Percentiles rank a stretch among this genome's conserved stretches.
Evolutionary conservation across 148 eudicot species (phyloP).

Genomic region (Camellia granthamiana): DNA sequence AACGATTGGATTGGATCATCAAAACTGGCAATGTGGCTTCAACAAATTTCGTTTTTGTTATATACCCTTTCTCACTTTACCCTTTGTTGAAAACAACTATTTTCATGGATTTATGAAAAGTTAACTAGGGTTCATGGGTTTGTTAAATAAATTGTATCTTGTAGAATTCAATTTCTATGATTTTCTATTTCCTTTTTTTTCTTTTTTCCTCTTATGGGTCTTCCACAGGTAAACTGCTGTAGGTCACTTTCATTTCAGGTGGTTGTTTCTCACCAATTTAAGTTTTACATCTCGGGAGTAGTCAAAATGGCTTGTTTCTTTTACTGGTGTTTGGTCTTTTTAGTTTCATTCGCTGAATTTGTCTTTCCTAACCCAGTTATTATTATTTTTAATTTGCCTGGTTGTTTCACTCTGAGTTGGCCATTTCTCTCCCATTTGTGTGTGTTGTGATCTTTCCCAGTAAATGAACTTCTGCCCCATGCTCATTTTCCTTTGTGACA

Average conservation of each 20-base stretch:
- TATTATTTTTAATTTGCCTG: neutral
- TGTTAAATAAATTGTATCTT: neutral
- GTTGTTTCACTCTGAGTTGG: neutral
- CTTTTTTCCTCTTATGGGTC: neutral
- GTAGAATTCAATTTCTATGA: neutral
- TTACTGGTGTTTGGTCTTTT: neutral
- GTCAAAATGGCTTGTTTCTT: neutral
- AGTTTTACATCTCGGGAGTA: neutral
- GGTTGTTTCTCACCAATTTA: slow-evolving; percentile 5
- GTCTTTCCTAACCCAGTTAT: neutral
- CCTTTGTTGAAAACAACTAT: neutral
- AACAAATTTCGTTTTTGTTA: neutral
- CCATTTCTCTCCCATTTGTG: neutral
- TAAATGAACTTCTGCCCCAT: neutral
- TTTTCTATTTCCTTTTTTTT: neutral
- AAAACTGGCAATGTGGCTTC: too few relatives aligned
- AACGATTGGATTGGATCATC: too few relatives aligned
- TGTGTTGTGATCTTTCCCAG: neutral
- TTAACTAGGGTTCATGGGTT: neutral
- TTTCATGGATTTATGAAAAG: neutral
- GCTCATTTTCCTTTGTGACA: neutral
- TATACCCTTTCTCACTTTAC: neutral
- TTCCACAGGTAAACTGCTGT: neutral
- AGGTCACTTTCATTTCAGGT: neutral
- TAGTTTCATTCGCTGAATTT: neutral